Conservation (phyloP, 257 asterid species). For the Nicotiana otophora region DNA sequence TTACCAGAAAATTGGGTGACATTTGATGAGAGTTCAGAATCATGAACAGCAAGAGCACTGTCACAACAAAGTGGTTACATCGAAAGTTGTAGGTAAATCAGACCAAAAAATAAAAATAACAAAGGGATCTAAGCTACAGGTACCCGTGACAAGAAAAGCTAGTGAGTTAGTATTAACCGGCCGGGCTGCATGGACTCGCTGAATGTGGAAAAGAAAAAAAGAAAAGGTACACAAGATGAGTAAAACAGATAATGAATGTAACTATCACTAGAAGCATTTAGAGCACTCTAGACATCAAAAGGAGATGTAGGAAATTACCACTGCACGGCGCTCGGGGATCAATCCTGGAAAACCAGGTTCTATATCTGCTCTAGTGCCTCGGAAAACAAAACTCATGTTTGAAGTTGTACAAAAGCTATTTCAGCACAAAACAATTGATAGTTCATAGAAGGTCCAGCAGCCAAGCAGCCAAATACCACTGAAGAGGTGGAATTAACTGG, state of each 20-base stretch:
- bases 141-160: conserved; percentile 95
- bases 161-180: conserved; percentile 92
- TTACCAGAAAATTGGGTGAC: conserved; percentile 95
- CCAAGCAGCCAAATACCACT: conserved; percentile 3
- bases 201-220: conserved; percentile 3
- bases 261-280: background rate
- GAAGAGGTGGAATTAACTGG: background rate
- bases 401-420: background rate
- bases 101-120: background rate
- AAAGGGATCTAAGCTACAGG: conserved; percentile 12
- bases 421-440: background rate
- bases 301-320: conserved; percentile 45
- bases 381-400: conserved; percentile 93
- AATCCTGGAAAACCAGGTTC: conserved; percentile 90
- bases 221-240: background rate
- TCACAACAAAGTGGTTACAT: conserved; percentile 22
- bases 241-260: background rate
- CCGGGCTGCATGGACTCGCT: conserved; percentile 90
- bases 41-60: conserved; percentile 97
- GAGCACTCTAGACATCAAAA: background rate
- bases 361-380: conserved; percentile 88
- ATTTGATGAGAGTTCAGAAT: conserved; percentile 95
- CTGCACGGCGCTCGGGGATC: conserved; percentile 81
- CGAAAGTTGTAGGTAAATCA: conserved; percentile 13
- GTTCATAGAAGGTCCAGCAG: background rate